Evolutionary conservation across 257 asterid genomes (phyloP), one percentile per base, ranked within the genome.

Genomic region (Solanum pinnatisectum): DNA sequence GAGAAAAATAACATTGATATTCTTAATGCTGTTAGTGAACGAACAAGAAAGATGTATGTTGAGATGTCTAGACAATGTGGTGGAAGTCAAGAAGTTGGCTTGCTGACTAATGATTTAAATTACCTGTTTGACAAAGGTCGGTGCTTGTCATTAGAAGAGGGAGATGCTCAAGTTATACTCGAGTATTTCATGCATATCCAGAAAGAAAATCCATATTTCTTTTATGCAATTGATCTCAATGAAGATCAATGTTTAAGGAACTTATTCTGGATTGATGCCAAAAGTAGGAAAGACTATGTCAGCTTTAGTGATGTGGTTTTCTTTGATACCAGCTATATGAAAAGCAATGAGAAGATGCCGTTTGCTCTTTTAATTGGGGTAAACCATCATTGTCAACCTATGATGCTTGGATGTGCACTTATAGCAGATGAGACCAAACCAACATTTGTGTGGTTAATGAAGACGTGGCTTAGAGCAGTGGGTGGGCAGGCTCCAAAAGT

Each of bases 361-460:
- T 91, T 97, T 85, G 95, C 93, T 85, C 93, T 94, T 87, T 93
- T 97, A 89, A 88, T 95, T 74, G 99, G 99, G 52, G 98, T 94
- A 91, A 97, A 97, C 94, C 97, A 97, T 94, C 99, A 97, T 90
- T 96, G 89, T 89, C 99, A 96, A 91, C 98, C 98, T 70, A 92
- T 96, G 93, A 89, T 95, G 90, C 94, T 96, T 89, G 99, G 98
- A 88, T 94, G 98, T 91, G 98, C 96, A 18, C 87, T 97, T 81
- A 83, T 96, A 82, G 98, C 94, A 10, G 98, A 97, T 91, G 98
- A 95, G 87, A 91, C 94, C 42, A 94, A 90, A 88, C 91, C 97
- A 2, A 95, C 98, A 71, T 92, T 92, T 90, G 95, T 94, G 76
- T 97, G 99, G 99, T 92, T 97, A 87, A 91, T 97, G 96, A 97